These are phyloP conservation scores for Telfairia occidentalis DNA, from an alignment of 331 rosid genomes.

Conservation along the genomic window DNA sequence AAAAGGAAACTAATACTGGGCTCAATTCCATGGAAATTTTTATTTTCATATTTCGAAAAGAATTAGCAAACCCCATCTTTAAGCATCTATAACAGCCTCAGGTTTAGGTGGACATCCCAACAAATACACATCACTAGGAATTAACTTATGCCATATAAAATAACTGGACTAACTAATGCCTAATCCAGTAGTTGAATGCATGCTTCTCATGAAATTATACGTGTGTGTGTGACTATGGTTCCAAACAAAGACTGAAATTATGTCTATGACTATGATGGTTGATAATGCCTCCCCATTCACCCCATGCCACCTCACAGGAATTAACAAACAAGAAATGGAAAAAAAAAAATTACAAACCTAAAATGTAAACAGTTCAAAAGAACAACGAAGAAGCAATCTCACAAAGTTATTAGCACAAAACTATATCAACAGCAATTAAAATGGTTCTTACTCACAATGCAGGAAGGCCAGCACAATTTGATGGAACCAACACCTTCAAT, in stretches of 20 bases:
- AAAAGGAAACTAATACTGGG: too few relatives aligned
- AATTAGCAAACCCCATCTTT: too few relatives aligned
- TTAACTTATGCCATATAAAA: too few relatives aligned
- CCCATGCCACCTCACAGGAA: not conserved
- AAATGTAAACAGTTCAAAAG: not conserved
- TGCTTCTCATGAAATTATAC: not conserved
- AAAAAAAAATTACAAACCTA: not conserved
- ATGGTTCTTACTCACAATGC: constrained; percentile 41
- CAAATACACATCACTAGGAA: too few relatives aligned
- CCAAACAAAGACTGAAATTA: not conserved
- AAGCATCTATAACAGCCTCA: too few relatives aligned
- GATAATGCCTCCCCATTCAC: not conserved
- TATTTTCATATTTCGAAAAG: too few relatives aligned
- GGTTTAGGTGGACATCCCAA: too few relatives aligned
- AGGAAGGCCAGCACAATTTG: constrained; percentile 72
- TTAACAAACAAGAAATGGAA: not conserved
- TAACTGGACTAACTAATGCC: not conserved
- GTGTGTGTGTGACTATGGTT: not conserved
- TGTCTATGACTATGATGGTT: not conserved
- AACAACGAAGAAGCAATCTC: not conserved
- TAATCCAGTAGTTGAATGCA: not conserved
- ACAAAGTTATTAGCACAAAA: not conserved
- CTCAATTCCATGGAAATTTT: too few relatives aligned
- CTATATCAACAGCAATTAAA: not conserved
- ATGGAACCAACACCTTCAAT: constrained; percentile 74